These are phyloP conservation scores for Ziziphus jujuba DNA, from an alignment of 306 rosid genomes.

Conservation along the genomic window DNA sequence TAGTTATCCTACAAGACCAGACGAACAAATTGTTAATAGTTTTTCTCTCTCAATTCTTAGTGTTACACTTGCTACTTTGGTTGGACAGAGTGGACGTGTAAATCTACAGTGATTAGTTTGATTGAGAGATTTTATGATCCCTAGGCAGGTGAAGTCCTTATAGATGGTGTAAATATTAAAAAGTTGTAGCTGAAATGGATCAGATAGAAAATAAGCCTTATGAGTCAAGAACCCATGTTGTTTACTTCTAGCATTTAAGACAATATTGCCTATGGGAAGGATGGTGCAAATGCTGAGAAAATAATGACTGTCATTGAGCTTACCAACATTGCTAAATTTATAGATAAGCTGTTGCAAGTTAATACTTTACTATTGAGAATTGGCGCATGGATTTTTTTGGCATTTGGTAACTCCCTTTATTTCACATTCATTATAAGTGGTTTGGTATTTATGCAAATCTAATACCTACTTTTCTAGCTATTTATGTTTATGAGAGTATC, in stretches of 20 bases:
- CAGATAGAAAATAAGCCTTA: conserved; percentile 70
- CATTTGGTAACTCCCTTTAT: no score
- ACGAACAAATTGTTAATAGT: conserved; percentile 50
- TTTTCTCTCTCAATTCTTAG: conserved; percentile 64
- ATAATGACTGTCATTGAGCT: conserved; percentile 64
- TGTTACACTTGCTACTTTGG: conserved; percentile 70
- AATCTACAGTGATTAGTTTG: conserved; percentile 72
- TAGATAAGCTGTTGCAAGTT: conserved; percentile 70
- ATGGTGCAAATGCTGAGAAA: conserved; percentile 62
- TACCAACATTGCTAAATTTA: conserved; percentile 73
- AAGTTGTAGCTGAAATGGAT: conserved; percentile 77
- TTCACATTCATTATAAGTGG: no score
- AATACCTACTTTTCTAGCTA: neutral
- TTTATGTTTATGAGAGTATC: conserved; percentile 16
- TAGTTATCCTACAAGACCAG: conserved; percentile 74
- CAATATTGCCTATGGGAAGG: conserved; percentile 76
- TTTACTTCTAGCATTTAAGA: conserved; percentile 72
- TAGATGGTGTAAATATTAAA: conserved; percentile 66
- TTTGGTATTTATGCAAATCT: no score
- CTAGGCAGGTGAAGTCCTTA: conserved; percentile 64
- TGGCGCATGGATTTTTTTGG: neutral
- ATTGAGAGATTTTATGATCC: conserved; percentile 91
- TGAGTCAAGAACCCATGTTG: conserved; percentile 78
- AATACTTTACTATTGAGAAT: neutral
- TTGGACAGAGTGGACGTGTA: conserved; percentile 89